Base-by-base conservation (phyloP, 768 basidiomycete genomes). In the Dioszegia aurantiaca region DNA sequence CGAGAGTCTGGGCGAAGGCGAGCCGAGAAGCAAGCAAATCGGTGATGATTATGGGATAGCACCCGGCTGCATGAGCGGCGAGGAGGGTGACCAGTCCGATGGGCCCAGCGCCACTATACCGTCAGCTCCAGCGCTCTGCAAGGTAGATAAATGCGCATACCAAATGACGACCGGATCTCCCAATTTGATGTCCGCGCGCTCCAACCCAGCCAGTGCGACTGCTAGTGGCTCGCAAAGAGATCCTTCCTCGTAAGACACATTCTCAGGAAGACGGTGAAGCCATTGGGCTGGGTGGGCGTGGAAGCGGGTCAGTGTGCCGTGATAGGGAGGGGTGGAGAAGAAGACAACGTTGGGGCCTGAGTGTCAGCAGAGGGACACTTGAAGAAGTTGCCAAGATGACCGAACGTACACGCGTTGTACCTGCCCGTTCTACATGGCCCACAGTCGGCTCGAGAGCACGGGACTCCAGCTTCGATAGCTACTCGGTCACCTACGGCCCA, bases 1-100 rank as follows among this genome's bases (percentile, higher is more conserved):
- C 68, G 49, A 80, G 70, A 37, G 59, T 71, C 56, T 76, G 73
- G 12, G 79, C 79, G 47, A 80, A 79, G 5, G 72, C 77, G 33
- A 79, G 72, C 2, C 79, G 76, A 26, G 73, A 73, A 14, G 61
- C 62, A 28, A 77, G 63, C 28, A 80, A 64, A 67, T 80, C 79
- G 56, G 79, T 79, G 58, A 79, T 77, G 49, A 79, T 77, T 58
- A 80, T 78, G 12, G 79, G 79, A 11, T 69, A 60, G 24, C 77
- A 77, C 1, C 79, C 79, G 8, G 78, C 75, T 12, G 79, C 79
- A 40, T 70, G 73, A 24, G 73, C 73, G 4, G 76, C 73, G 12
- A 77, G 64, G 10, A 79, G 74, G 31, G 77, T 74, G 57, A 80
- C 70, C 40, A 80, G 69, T 30, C 79, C 79, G 60, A 80, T 79